Evolutionary conservation across 2,329 filamentous ascomycete species (phyloP).

Genomic region (Fusarium sp.): DNA sequence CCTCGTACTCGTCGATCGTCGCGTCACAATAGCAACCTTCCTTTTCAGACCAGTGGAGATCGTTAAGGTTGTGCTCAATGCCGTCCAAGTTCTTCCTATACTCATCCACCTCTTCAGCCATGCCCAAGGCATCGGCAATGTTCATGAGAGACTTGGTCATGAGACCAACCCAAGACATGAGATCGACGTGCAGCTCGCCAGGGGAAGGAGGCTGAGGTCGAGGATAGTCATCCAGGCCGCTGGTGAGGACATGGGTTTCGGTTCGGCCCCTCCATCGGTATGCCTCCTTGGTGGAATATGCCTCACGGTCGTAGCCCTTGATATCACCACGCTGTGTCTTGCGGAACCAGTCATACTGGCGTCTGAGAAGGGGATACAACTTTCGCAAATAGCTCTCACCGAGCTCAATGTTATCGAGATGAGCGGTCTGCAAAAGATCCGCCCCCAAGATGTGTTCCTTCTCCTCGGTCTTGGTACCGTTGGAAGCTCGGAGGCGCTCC

Average conservation of each 20-base stretch:
- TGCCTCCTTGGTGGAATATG: conserved; percentile 89
- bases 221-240: conserved; percentile 96
- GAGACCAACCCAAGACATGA: conserved; percentile 97
- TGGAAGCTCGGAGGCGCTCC: conserved; percentile 77
- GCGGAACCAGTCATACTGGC: conserved; percentile 95
- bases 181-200: conserved; percentile 93
- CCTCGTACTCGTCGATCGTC: conserved; percentile 95
- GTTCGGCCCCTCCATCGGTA: conserved; percentile 97
- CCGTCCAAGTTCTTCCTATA: conserved; percentile 81
- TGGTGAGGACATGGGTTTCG: conserved; percentile 88
- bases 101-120: conserved; percentile 81
- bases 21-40: conserved; percentile 92
- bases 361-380: conserved; percentile 88
- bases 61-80: conserved; percentile 88
- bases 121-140: conserved; percentile 82
- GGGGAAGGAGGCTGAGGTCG: conserved; percentile 94
- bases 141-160: conserved; percentile 90
- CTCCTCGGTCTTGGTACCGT: conserved; percentile 61
- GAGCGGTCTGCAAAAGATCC: conserved; percentile 71
- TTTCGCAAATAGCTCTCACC: conserved; percentile 80
- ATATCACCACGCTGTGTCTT: conserved; percentile 92
- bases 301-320: conserved; percentile 90
- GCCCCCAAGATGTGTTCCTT: conserved; percentile 61
- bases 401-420: conserved; percentile 77
- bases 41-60: conserved; percentile 91